Evolutionary conservation across 768 basidiomycete species (phyloP), one percentile per base, ranked within the genome.

Genomic region (Suillus brevipes): DNA sequence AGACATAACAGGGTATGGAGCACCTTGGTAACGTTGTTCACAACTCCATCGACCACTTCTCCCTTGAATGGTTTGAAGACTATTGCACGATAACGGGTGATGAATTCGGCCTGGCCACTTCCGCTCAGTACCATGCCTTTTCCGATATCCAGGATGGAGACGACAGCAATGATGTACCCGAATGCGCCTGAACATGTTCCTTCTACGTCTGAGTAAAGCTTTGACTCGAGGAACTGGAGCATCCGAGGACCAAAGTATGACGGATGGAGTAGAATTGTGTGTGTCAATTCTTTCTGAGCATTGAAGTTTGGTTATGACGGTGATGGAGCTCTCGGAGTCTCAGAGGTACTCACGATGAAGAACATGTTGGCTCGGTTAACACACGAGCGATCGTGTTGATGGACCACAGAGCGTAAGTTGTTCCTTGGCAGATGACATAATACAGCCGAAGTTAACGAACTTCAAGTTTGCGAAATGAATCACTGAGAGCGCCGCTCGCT

Each of bases 31-130:
- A 99, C 97, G 66, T 93, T 95, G 71, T 90, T 91, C 20, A 99
- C 97, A 4, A 95, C 89, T 0, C 95, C 97, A 75, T 99, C 97
- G 20, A 99, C 92, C 5, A 98, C 97, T 75, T 99, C 97, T 12
- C 95, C 96, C 77, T 98, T 97, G 85, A 99, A 99, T n/a, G 97
- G 97, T 78, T 98, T 96, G 86, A 97, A 98, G 23, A 99, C 97
- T 68, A 99, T 95, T 7, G 97, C 97, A 34, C 91, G 89, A 78
- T 99, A 99, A 62, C 91, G 84, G 25, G 95, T 94, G 68, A 94
- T 85, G 77, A 99, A 99, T 79, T 98, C 94, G 6, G 97, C 97
- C 78, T 97, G 94, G 1, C 95, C 97, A 40, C 90, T 95, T 9
- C 94, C 94, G 63, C 90, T 87, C 55, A 97, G 80, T 16, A 98